phyloP scores from a whole-genome alignment of 2,329 filamentous ascomycete genomes.

The Nemania sp. region DNA sequence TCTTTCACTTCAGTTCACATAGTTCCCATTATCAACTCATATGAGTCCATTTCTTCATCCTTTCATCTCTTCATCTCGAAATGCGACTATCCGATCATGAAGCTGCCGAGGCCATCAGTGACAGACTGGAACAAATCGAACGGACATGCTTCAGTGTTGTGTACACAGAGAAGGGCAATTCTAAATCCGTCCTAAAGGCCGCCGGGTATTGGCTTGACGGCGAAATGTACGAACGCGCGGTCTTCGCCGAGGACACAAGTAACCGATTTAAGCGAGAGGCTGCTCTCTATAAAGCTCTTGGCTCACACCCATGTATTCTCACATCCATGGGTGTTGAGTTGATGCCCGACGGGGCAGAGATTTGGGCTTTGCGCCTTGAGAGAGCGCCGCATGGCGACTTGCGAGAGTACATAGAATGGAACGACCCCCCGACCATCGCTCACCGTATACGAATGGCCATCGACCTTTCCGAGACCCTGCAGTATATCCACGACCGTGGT shows the following conservation, averaged over 20 bases:
- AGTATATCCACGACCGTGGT: neutral
- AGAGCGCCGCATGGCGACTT: neutral
- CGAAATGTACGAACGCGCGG: too few species aligned
- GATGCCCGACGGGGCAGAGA: neutral
- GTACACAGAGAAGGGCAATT: too few species aligned
- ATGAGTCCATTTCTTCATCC: too few species aligned
- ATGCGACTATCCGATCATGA: too few species aligned
- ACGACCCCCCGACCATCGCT: neutral
- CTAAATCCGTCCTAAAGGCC: too few species aligned
- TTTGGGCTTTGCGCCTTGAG: slow-evolving; percentile 4
- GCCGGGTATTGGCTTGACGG: too few species aligned
- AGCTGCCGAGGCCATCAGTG: too few species aligned
- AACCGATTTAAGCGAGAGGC: neutral
- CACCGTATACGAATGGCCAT: neutral
- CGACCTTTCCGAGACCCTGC: neutral
- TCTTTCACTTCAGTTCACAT: too few species aligned
- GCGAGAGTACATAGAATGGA: neutral
- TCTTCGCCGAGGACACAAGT: neutral
- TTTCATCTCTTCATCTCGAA: too few species aligned
- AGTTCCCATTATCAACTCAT: too few species aligned
- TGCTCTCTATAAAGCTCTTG: slow-evolving; percentile 1
- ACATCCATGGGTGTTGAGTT: slow-evolving; percentile 1
- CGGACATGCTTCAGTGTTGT: too few species aligned
- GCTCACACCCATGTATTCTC: neutral
- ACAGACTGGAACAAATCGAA: too few species aligned